Conservation (phyloP, 2,329 filamentous ascomycete genomes). For the Claviceps fusiformis region DNA sequence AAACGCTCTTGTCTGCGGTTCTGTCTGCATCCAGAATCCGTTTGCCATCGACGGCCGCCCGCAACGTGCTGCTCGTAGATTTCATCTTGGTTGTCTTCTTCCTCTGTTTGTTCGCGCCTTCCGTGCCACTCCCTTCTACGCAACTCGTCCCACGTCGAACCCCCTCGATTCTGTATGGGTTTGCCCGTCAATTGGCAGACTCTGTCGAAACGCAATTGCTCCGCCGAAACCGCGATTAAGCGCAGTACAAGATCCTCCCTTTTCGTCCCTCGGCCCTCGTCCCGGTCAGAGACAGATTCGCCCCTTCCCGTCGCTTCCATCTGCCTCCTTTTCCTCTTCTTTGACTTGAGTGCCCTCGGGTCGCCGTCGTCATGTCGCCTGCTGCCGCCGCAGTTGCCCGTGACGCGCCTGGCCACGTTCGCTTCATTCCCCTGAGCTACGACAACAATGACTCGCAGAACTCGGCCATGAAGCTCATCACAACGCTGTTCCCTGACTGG, state of each 20-base stretch:
- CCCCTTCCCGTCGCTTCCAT: not conserved
- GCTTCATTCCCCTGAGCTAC: slow-evolving; percentile 64
- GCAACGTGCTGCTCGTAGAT: not conserved
- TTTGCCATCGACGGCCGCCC: not conserved
- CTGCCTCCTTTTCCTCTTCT: not conserved
- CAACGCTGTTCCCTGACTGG: slow-evolving; percentile 76
- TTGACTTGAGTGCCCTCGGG: no score
- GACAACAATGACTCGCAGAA: slow-evolving; percentile 61
- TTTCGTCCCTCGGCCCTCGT: not conserved
- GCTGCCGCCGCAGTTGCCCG: slow-evolving; percentile 15
- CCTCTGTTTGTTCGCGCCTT: not conserved
- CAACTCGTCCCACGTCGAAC: no score
- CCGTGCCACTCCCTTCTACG: not conserved
- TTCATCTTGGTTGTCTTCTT: not conserved
- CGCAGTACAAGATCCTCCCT: not conserved
- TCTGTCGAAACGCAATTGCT: no score
- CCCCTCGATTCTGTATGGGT: no score
- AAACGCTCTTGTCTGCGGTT: not conserved
- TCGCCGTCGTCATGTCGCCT: slow-evolving; percentile 17
- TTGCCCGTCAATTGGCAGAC: no score
- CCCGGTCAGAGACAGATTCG: not conserved
- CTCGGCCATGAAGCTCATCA: slow-evolving; percentile 67
- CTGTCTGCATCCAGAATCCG: not conserved
- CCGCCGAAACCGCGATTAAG: no score
- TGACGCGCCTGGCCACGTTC: slow-evolving; percentile 31